phyloP scores from a whole-genome alignment of 345 rosid species.

The Isatis tinctoria region DNA sequence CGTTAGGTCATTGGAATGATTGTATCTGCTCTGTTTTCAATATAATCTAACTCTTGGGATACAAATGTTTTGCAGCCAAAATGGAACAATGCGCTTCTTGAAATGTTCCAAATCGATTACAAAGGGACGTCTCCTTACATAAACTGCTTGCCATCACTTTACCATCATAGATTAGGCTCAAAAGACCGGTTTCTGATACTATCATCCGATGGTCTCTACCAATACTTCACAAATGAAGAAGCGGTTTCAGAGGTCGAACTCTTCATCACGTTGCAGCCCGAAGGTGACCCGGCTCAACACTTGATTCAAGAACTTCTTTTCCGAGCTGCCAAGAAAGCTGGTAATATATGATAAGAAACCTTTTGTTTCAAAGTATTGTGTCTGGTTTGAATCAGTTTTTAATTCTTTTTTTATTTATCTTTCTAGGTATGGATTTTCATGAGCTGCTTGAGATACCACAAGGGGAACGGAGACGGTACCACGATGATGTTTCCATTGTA shows the following conservation, averaged over 20 bases:
- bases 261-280: slow-evolving; percentile 82
- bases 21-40: not conserved
- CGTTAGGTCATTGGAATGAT: not conserved
- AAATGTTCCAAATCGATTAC: slow-evolving; percentile 93
- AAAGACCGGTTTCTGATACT: slow-evolving; percentile 81
- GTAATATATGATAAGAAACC: slow-evolving; percentile 32
- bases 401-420: not conserved
- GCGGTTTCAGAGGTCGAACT: slow-evolving; percentile 87
- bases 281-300: slow-evolving; percentile 99
- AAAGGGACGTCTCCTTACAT: slow-evolving; percentile 77
- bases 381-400: not conserved
- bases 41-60: not conserved
- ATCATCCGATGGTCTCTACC: slow-evolving; percentile 93
- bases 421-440: slow-evolving; percentile 87
- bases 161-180: slow-evolving; percentile 80
- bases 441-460: slow-evolving; percentile 94
- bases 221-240: slow-evolving; percentile 90
- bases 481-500: slow-evolving; percentile 87
- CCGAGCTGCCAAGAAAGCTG: slow-evolving; percentile 98
- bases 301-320: slow-evolving; percentile 81
- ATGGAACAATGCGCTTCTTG: slow-evolving; percentile 87
- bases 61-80: slow-evolving; percentile 58
- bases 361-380: not conserved
- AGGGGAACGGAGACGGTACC: slow-evolving; percentile 91
- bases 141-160: slow-evolving; percentile 67